Evolutionary conservation across 2,329 filamentous ascomycete genomes (phyloP).

Genomic region (Trichoderma sp.): DNA sequence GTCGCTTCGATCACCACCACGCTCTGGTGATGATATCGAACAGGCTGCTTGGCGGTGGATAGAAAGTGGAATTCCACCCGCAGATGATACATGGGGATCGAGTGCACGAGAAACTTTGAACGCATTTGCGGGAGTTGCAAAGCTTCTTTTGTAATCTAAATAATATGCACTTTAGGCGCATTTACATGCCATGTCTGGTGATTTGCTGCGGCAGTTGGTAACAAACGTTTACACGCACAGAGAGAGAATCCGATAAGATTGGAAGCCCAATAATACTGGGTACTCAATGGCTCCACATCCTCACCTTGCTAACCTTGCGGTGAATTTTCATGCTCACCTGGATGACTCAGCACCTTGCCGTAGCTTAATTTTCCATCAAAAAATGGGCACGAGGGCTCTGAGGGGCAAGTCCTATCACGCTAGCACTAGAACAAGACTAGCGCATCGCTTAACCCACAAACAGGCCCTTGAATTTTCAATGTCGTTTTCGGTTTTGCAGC

Average conservation of each 20-base stretch:
- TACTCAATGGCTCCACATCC: background rate
- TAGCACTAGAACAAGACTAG: conserved; percentile 30
- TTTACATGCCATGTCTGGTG: background rate
- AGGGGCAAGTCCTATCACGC: conserved; percentile 33
- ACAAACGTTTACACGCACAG: background rate
- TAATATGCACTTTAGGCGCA: background rate
- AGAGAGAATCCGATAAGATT: background rate
- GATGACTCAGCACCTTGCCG: conserved; percentile 30
- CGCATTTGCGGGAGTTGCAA: conserved; percentile 27
- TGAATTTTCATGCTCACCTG: background rate
- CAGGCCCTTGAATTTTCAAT: conserved; percentile 34
- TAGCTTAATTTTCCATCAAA: background rate
- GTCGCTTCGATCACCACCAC: background rate
- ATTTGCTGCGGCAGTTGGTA: background rate
- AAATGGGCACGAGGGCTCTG: conserved; percentile 29
- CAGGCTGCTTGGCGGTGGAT: conserved; percentile 37
- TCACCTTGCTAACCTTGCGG: background rate
- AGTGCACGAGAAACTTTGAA: conserved; percentile 31
- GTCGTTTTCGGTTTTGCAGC: conserved; percentile 33
- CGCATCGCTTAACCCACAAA: conserved; percentile 41
- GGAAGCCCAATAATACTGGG: background rate
- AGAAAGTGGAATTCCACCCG: conserved; percentile 26
- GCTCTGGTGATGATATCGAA: conserved; percentile 30
- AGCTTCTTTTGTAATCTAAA: background rate
- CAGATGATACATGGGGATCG: conserved; percentile 35